Base-by-base conservation (phyloP, 75 land plant species). In the Picea sitchensis region DNA sequence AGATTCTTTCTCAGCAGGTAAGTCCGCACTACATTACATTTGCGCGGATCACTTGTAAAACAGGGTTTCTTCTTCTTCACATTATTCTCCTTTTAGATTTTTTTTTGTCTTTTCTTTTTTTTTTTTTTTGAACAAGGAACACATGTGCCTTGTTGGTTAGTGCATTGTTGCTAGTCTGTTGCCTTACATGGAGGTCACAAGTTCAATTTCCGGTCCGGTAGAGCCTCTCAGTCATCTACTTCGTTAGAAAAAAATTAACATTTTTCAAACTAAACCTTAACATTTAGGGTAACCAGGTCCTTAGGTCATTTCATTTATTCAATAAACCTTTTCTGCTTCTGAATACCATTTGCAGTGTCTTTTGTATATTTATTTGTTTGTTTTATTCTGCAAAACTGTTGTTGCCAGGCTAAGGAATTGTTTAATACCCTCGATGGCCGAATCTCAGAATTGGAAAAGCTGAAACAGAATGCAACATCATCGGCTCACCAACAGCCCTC, bases 1-100 rank as follows among this genome's bases (percentile, higher is more conserved):
- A 88, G 21, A 51, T 87, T 73, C 64, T 90, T 64, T 83, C 89
- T 15, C 64, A 71, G 26, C 85, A 86, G 87, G 90, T 85, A 23
- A 30, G 21, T 1, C 31, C 31, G 6, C 59, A 76, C 9, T 14
- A 5, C 51, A 47, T 47, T 47, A 6, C 51, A 47, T 47, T 47
- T 47, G 8, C 51, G 51, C 6, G 8, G 0, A 47, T 7, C 5
- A 47, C 5, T 47, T 47, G 7, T 47, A 6, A 47, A 61, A 18
- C 5, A 61, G 63, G 63, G 21, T 61, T n/a, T n/a, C 63, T 5
- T 61, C 21, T 18, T 61, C 63, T 61, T 18, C 63, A 5, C 21
- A 18, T 61, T 61, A 4, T 61, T 61, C 21, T 61, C 21, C 20
- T 61, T 61, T 61, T 61, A 61, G 21, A n/a, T 61, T 18, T 61